Base-by-base conservation (phyloP, 805 yeast genomes). In the Candida khao-thaluensis region DNA sequence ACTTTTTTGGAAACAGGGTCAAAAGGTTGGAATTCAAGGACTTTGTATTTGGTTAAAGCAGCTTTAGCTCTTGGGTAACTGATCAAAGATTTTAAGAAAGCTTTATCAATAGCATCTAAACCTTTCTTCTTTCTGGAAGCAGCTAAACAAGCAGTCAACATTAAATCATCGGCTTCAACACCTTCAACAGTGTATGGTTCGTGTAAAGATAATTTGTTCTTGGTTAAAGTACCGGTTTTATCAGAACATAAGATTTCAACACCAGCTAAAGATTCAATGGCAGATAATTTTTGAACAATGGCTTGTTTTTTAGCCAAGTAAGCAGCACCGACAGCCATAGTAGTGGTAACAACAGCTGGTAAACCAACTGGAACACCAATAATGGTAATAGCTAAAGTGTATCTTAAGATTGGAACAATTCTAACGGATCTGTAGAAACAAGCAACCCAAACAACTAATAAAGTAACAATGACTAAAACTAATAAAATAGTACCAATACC, bases 321-420 rank as follows among this genome's bases (percentile, higher is more conserved):
- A 64, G 96, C 96, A 69, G 96, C 97, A 82, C 97, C 97, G 72
- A 90, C 97, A 70, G 97, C 97, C 96, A 89, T 88, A 68, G 96
- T 89, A 60, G 96, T 89, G 77, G 96, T 89, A 55, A 88, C 96
- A 63, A 89, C 96, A 67, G 95, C 96, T 69, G 96, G 96, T 67
- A 89, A 81, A 85, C 96, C 96, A 54, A 89, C 96, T 68, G 96
- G 96, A 57, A 89, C 96, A 83, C 96, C 96, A 58, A 89, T 83
- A 72, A 89, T 87, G 75, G 96, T 89, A 69, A 89, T 88, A 56
- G 95, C 96, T 65, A 89, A 75, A 57, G 95, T 84, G 83, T 81
- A 85, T 76, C 95, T 80, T 69, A 89, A 77, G 72, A 89, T 85
- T 57, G 81, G 74, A 60, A 89, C 96, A 65, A 89, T 87, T 65